Conservation (phyloP, 371 early-diverging fungal genomes). For the Ecytonucleospora hepatopenaei region DNA sequence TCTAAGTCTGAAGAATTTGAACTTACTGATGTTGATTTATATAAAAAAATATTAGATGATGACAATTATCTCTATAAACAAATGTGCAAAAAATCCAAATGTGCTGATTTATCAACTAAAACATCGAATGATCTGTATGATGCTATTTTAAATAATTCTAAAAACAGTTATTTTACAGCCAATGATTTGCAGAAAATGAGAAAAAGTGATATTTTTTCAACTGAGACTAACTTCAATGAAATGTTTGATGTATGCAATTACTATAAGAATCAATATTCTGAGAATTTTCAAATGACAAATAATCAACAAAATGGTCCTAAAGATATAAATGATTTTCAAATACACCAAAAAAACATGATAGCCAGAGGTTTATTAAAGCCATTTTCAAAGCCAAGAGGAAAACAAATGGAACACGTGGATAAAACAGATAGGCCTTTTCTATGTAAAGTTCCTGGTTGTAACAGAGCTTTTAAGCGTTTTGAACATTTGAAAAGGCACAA, state of each 20-base stretch:
- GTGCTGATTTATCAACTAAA: background rate
- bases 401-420: conserved; percentile 20
- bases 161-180: background rate
- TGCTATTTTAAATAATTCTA: background rate
- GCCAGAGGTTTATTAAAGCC: background rate
- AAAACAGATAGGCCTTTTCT: conserved; percentile 50
- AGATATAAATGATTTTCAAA: background rate
- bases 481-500: conserved; percentile 71
- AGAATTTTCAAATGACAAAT: background rate
- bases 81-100: background rate
- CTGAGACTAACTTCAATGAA: background rate
- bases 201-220: background rate
- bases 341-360: background rate
- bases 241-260: background rate
- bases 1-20: background rate
- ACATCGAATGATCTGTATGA: background rate
- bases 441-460: conserved; percentile 61
- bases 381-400: conserved; percentile 20
- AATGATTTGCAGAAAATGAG: background rate
- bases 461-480: conserved; percentile 65
- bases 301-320: background rate
- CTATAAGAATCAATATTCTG: background rate
- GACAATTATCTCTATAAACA: background rate
- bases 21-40: background rate
- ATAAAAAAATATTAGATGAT: background rate